These are phyloP conservation scores for Fragilariopsis cylindrus DNA, from an alignment of 108 stramenopile species.

Conservation along the genomic window DNA sequence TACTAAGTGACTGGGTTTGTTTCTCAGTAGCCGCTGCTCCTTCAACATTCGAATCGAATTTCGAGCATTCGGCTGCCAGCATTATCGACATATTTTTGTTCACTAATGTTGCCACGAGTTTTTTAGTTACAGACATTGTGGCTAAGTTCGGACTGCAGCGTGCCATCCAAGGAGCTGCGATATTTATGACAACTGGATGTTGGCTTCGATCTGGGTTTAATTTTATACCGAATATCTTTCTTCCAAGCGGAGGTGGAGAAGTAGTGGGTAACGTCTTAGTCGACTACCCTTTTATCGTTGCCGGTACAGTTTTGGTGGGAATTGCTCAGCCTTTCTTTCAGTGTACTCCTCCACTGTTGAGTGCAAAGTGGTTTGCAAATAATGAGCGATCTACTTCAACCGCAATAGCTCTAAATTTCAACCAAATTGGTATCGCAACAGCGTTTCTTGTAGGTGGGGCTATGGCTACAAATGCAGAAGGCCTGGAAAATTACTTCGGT, in stretches of 20 bases:
- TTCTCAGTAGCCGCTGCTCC: slow-evolving; percentile 64
- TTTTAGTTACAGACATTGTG: slow-evolving; percentile 66
- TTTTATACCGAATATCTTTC: slow-evolving; percentile 30
- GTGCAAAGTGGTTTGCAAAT: slow-evolving; percentile 66
- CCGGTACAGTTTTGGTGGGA: slow-evolving; percentile 66
- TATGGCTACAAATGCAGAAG: slow-evolving; percentile 45
- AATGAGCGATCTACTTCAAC: slow-evolving; percentile 66
- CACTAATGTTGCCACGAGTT: slow-evolving; percentile 69
- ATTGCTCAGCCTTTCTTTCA: slow-evolving; percentile 80
- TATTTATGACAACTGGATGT: slow-evolving; percentile 64
- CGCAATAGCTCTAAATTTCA: slow-evolving; percentile 73
- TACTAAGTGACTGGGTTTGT: slow-evolving; percentile 70
- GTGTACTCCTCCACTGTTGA: slow-evolving; percentile 69
- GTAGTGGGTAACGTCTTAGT: slow-evolving; percentile 26
- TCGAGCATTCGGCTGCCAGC: slow-evolving; percentile 51
- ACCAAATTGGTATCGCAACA: slow-evolving; percentile 81
- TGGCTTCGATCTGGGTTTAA: slow-evolving; percentile 50
- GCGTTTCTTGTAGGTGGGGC: slow-evolving; percentile 72
- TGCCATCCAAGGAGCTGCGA: slow-evolving; percentile 53
- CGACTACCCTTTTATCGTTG: slow-evolving; percentile 46
- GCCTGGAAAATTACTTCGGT: slow-evolving; percentile 56
- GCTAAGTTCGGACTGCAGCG: slow-evolving; percentile 54
- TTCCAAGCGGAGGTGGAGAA: slow-evolving; percentile 8
- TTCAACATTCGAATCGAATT: slow-evolving; percentile 21
- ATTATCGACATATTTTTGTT: slow-evolving; percentile 76